Evolutionary conservation across 768 basidiomycete species (phyloP).

Genomic region (Pholiota conissans): DNA sequence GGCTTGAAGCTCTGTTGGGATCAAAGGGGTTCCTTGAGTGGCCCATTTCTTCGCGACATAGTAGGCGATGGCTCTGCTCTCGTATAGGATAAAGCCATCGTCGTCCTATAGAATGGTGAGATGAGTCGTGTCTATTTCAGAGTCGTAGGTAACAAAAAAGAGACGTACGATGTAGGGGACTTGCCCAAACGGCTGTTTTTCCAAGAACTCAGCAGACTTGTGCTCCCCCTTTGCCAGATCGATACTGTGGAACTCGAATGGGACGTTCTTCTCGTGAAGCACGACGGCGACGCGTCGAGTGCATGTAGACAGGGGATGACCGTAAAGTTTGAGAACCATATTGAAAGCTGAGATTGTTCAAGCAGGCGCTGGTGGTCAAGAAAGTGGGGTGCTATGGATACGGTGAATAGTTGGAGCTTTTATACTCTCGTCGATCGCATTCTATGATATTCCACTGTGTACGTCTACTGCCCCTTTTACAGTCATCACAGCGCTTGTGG

Average conservation of each 20-base stretch:
- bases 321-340: conserved; percentile 47
- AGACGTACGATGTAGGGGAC: conserved; percentile 52
- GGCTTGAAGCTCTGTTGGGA: conserved; percentile 42
- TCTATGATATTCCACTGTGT: no score
- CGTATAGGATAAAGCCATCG: conserved; percentile 59
- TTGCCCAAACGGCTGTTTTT: conserved; percentile 66
- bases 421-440: no score
- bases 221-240: conserved; percentile 44
- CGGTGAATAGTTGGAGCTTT: no score
- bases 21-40: conserved; percentile 45
- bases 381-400: not conserved
- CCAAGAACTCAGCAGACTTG: conserved; percentile 41
- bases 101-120: conserved; percentile 37
- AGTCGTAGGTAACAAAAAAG: not conserved
- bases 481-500: no score
- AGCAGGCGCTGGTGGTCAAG: not conserved
- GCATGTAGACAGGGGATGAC: conserved; percentile 40
- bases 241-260: conserved; percentile 49
- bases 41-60: conserved; percentile 57
- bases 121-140: not conserved
- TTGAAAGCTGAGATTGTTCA: conserved; percentile 4
- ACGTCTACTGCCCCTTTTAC: no score
- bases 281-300: conserved; percentile 50
- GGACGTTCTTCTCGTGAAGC: conserved; percentile 53
- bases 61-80: conserved; percentile 56